Conservation (phyloP, 192 early-diverging fungal genomes). For the Backusella sp. region DNA sequence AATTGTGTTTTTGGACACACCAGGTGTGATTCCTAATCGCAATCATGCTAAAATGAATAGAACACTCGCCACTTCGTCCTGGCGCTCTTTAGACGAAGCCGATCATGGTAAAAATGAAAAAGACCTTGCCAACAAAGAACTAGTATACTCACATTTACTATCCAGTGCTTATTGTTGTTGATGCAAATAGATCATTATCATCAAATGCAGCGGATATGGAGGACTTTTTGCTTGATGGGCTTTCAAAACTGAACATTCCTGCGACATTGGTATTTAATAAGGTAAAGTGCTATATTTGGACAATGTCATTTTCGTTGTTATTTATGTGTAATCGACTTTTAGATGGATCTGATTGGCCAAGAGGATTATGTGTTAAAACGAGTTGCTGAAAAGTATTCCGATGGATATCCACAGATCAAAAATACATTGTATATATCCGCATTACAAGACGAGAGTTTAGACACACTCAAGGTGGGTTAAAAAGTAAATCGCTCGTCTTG, state of each 20-base stretch:
- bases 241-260: constrained; percentile 42
- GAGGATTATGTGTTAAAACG: constrained; percentile 24
- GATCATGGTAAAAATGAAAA: constrained; percentile 42
- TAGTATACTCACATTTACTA: too few species aligned
- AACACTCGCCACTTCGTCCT: constrained; percentile 54
- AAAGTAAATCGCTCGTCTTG: not conserved
- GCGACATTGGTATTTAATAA: constrained; percentile 59
- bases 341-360: constrained; percentile 49
- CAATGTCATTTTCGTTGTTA: not conserved
- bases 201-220: constrained; percentile 35
- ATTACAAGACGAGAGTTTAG: constrained; percentile 20
- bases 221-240: constrained; percentile 44
- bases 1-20: constrained; percentile 65
- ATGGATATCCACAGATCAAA: constrained; percentile 38
- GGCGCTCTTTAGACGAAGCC: constrained; percentile 54
- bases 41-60: constrained; percentile 47
- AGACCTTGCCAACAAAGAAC: too few species aligned
- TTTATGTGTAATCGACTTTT: not conserved
- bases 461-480: constrained; percentile 25
- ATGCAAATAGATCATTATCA: constrained; percentile 43
- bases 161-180: constrained; percentile 51
- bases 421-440: constrained; percentile 37
- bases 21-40: constrained; percentile 49
- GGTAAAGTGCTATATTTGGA: constrained; percentile 25
- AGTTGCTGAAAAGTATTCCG: constrained; percentile 32